Percentiles rank a stretch among this genome's conserved stretches.
Evolutionary conservation across 805 yeast species (phyloP).

Genomic region (Kodamaea jinghongensis): DNA sequence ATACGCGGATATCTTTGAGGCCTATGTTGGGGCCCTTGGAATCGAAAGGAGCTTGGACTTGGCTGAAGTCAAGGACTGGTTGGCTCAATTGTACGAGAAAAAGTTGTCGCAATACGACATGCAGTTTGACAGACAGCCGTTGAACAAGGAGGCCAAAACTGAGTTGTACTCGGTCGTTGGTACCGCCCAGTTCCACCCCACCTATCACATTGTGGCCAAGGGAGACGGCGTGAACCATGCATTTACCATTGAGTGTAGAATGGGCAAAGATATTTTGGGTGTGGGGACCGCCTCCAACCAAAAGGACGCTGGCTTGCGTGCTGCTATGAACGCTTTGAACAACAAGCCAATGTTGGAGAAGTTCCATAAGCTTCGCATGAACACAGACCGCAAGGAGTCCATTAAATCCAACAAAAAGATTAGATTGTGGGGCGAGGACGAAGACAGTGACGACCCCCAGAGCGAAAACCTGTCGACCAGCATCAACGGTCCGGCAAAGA

Average conservation of each 20-base stretch:
- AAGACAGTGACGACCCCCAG: not conserved
- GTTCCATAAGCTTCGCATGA: slow-evolving; percentile 52
- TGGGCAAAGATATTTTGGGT: slow-evolving; percentile 67
- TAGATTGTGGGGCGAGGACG: slow-evolving; percentile 4
- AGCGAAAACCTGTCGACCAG: slow-evolving; percentile 1
- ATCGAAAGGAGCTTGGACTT: slow-evolving; percentile 53
- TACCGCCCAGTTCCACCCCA: slow-evolving; percentile 61
- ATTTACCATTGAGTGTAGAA: slow-evolving; percentile 62
- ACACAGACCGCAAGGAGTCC: slow-evolving; percentile 20
- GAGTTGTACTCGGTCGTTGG: slow-evolving; percentile 79
- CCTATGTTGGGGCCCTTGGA: slow-evolving; percentile 83
- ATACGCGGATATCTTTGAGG: slow-evolving; percentile 89
- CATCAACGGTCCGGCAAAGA: slow-evolving; percentile 33
- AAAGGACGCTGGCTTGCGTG: slow-evolving; percentile 78
- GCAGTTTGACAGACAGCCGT: slow-evolving; percentile 33
- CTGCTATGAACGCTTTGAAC: slow-evolving; percentile 77
- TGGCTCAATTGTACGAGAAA: slow-evolving; percentile 49
- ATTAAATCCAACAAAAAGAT: slow-evolving; percentile 11
- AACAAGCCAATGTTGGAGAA: slow-evolving; percentile 61
- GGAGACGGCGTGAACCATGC: slow-evolving; percentile 50
- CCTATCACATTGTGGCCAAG: slow-evolving; percentile 47
- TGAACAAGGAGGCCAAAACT: slow-evolving; percentile 70
- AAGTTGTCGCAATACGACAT: slow-evolving; percentile 31
- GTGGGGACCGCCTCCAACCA: slow-evolving; percentile 65
- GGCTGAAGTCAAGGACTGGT: slow-evolving; percentile 54